Evolutionary conservation across 805 yeast species (phyloP).

Genomic region (Schizosaccharomyces japonicus): DNA sequence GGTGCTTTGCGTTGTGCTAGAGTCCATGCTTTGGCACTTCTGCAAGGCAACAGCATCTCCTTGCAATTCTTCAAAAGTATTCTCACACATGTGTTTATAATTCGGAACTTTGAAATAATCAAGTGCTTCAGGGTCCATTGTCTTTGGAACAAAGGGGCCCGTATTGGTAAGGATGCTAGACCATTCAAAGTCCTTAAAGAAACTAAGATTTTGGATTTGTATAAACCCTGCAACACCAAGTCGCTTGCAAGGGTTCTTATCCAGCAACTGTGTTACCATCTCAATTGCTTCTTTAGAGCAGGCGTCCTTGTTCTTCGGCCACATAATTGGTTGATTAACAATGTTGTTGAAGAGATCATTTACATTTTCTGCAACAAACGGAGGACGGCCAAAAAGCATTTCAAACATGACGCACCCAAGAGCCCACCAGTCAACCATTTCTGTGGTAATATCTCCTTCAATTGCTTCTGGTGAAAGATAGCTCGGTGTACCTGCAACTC

Average conservation of each 20-base stretch:
- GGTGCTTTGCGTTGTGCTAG: too few relatives aligned
- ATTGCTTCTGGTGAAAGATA: constrained; percentile 95
- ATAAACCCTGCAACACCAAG: background rate
- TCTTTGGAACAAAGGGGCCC: constrained; percentile 4
- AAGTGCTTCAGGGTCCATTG: background rate
- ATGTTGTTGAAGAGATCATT: constrained; percentile 57
- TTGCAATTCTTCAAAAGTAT: too few relatives aligned
- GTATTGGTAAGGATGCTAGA: background rate
- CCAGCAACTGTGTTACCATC: background rate
- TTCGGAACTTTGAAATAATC: constrained; percentile 1
- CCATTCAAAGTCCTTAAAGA: constrained; percentile 1
- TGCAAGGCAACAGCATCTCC: too few relatives aligned
- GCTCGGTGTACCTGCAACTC: constrained; percentile 97
- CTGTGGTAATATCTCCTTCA: constrained; percentile 80
- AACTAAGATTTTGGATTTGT: background rate
- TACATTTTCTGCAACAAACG: constrained; percentile 76
- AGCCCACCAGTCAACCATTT: constrained; percentile 95
- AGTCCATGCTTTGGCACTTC: too few relatives aligned
- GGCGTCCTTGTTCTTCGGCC: background rate
- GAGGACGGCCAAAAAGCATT: constrained; percentile 88
- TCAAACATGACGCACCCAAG: constrained; percentile 92
- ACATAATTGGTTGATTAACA: background rate
- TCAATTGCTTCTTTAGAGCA: background rate
- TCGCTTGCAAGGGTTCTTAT: background rate
- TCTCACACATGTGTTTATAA: too few relatives aligned